These are phyloP conservation scores for bread wheat (Triticum aestivum) DNA, from an alignment of 176 grass and related monocot genomes.

Conservation along the genomic window DNA sequence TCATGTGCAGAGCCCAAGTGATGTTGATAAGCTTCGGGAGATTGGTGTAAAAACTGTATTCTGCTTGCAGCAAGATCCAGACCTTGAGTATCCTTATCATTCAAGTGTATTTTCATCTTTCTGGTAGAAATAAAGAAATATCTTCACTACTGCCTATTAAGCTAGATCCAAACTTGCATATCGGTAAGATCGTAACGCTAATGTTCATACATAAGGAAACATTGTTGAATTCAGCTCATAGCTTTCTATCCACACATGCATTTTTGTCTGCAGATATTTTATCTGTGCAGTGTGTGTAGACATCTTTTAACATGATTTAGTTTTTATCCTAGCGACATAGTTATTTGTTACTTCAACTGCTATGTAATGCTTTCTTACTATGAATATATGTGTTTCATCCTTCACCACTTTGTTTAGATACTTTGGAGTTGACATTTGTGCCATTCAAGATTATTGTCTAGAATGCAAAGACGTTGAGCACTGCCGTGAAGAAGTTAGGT, in stretches of 20 bases:
- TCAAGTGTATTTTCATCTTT: background rate
- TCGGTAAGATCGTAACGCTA: background rate
- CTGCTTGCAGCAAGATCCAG: conserved; percentile 92
- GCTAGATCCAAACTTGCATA: background rate
- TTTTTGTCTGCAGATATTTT: conserved; percentile 2
- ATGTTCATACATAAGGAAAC: background rate
- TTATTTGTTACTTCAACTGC: conserved; percentile 4
- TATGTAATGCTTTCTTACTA: background rate
- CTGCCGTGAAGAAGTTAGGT: conserved; percentile 92
- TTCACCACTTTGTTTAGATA: conserved; percentile 64
- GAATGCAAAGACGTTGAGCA: conserved; percentile 80
- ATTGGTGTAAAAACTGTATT: conserved; percentile 94
- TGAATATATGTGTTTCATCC: conserved; percentile 31
- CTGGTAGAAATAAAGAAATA: background rate
- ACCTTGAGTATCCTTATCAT: conserved; percentile 78
- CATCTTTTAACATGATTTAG: background rate
- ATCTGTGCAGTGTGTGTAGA: background rate
- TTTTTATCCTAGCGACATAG: background rate
- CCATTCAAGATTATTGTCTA: conserved; percentile 77
- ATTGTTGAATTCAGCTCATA: background rate
- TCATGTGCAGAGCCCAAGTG: conserved; percentile 60
- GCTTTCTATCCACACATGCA: background rate
- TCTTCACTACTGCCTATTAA: background rate
- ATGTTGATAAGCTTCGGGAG: conserved; percentile 88
- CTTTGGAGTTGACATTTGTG: conserved; percentile 79